Conservation (phyloP, 73 alveolate species). For the Loxodes magnus region DNA sequence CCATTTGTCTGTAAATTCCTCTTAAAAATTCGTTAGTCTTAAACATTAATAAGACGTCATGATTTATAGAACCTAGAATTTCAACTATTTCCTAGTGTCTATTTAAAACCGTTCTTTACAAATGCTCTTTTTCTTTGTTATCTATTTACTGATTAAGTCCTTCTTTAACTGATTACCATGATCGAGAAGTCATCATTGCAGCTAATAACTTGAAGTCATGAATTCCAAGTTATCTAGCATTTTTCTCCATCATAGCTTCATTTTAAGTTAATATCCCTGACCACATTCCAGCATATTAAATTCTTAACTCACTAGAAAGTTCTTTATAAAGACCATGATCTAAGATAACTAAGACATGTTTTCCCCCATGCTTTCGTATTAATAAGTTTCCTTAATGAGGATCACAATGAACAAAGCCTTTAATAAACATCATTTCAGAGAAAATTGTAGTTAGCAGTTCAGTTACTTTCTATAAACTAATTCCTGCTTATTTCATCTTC, state of each 20-base stretch:
- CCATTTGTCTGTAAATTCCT: constrained; percentile 35
- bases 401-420: constrained; percentile 69
- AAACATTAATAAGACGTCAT: constrained; percentile 28
- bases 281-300: constrained; percentile 36
- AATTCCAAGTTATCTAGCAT: constrained; percentile 38
- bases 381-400: constrained; percentile 75
- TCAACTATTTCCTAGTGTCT: constrained; percentile 35
- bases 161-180: constrained; percentile 34
- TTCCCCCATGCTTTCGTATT: constrained; percentile 18
- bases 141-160: background rate
- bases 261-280: constrained; percentile 33
- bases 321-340: constrained; percentile 69
- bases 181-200: constrained; percentile 43
- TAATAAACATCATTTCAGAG: constrained; percentile 42
- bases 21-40: constrained; percentile 37
- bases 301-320: constrained; percentile 12
- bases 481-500: constrained; percentile 19
- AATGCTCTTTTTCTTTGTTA: constrained; percentile 22
- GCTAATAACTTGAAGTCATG: constrained; percentile 28
- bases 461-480: constrained; percentile 26
- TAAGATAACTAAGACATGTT: constrained; percentile 30
- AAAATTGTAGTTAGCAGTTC: constrained; percentile 27
- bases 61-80: constrained; percentile 19
- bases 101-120: constrained; percentile 25
- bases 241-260: constrained; percentile 29